Evolutionary conservation across 441 rosid species (phyloP).

Genomic region (Populus hybrid): DNA sequence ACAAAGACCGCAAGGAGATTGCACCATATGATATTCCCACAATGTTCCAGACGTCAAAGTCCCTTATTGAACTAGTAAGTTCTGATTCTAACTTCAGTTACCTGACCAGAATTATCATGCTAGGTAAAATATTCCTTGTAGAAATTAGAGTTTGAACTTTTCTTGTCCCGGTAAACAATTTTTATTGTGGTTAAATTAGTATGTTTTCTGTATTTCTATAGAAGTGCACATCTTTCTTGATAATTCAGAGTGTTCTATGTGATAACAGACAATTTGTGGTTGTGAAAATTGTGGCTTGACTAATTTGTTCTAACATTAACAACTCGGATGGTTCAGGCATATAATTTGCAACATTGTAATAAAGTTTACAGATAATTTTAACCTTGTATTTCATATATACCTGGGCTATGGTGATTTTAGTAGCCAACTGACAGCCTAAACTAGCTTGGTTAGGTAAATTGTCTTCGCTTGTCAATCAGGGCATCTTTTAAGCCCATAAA

Average conservation of each 20-base stretch:
- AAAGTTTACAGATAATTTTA: slow-evolving; percentile 4
- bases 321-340: background rate
- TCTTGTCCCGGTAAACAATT: background rate
- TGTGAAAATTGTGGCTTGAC: slow-evolving; percentile 6
- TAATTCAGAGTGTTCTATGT: slow-evolving; percentile 1
- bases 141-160: background rate
- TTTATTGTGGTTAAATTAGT: background rate
- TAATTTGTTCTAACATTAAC: background rate
- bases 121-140: background rate
- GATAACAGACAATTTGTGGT: background rate
- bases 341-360: background rate
- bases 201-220: background rate
- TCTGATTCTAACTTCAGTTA: slow-evolving; percentile 20
- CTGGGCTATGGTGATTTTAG: background rate
- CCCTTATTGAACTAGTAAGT: slow-evolving; percentile 87
- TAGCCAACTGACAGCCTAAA: slow-evolving; percentile 5
- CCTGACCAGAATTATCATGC: slow-evolving; percentile 2
- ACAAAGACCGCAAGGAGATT: slow-evolving; percentile 85
- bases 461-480: slow-evolving; percentile 1
- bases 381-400: slow-evolving; percentile 1
- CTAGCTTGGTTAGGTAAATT: background rate
- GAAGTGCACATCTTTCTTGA: background rate
- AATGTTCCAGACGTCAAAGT: slow-evolving; percentile 79
- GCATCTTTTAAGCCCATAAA: slow-evolving; percentile 1
- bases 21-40: slow-evolving; percentile 67